Conservation (phyloP, 176 grass and related monocot genomes). For the Carex kokanica region DNA sequence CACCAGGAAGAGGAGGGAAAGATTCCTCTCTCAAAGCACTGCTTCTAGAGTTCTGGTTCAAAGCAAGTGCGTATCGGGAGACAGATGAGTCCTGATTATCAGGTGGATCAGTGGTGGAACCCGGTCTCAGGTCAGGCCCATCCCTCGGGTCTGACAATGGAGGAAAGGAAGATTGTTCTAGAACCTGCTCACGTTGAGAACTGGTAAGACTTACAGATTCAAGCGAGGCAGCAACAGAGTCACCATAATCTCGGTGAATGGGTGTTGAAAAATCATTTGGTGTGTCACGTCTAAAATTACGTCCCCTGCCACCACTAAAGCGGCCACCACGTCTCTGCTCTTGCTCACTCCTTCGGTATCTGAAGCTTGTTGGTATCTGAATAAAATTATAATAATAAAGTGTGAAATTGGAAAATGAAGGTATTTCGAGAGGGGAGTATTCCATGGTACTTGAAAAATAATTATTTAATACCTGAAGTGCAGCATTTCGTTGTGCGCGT, state of each 20-base stretch:
- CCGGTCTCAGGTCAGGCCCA: constrained; percentile 40
- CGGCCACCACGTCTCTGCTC: constrained; percentile 54
- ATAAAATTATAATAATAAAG: constrained; percentile 31
- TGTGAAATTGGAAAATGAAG: not conserved
- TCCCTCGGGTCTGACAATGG: constrained; percentile 60
- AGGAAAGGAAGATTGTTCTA: constrained; percentile 79
- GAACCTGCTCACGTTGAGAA: constrained; percentile 33
- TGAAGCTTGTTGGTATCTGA: constrained; percentile 96
- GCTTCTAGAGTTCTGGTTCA: constrained; percentile 63
- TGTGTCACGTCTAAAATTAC: constrained; percentile 41
- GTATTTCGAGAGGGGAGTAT: not conserved
- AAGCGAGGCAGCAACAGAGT: constrained; percentile 35
- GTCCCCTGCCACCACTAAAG: constrained; percentile 48
- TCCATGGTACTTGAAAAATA: not conserved
- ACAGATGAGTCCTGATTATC: constrained; percentile 37
- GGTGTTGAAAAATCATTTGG: constrained; percentile 35
- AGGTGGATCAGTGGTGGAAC: constrained; percentile 47
- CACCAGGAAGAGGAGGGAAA: constrained; percentile 86
- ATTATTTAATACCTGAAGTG: constrained; percentile 53
- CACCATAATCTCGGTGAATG: constrained; percentile 29
- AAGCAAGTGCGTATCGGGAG: constrained; percentile 61
- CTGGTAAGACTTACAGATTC: constrained; percentile 37
- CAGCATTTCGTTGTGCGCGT: constrained; percentile 88
- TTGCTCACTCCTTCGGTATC: constrained; percentile 75
- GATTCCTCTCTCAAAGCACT: constrained; percentile 63